These are phyloP conservation scores for Globisporangium lucens DNA, from an alignment of 352 stramenopile genomes.

Conservation along the genomic window DNA sequence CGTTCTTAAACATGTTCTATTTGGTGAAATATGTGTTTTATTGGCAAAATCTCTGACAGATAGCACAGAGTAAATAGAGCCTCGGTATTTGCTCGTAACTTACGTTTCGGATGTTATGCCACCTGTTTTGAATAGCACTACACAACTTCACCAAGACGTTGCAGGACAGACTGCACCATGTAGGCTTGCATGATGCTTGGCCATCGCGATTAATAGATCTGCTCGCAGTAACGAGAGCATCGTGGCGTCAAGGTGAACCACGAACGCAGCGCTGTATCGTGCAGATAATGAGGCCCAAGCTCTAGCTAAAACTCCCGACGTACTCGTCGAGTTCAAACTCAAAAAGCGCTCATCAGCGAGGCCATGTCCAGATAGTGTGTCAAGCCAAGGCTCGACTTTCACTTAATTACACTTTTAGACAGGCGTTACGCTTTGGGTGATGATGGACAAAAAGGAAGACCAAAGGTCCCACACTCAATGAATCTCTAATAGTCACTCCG, in stretches of 20 bases:
- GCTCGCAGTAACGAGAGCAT: neutral
- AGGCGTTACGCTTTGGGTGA: neutral
- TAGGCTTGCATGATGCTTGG: neutral
- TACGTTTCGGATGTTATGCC: neutral
- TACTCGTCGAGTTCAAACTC: too few species aligned
- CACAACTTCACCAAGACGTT: neutral
- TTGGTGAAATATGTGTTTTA: too few species aligned
- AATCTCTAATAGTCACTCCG: neutral
- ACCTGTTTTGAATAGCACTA: neutral
- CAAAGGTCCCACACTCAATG: neutral
- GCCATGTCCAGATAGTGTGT: neutral
- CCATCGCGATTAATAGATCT: neutral
- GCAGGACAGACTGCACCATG: neutral
- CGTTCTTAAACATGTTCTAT: too few species aligned
- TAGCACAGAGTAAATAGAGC: too few species aligned
- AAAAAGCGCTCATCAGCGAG: too few species aligned
- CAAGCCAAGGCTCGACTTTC: neutral
- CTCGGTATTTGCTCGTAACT: too few species aligned
- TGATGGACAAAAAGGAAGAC: neutral
- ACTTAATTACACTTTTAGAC: neutral
- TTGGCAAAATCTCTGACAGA: too few species aligned
- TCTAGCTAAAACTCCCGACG: too few species aligned
- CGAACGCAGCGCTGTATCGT: neutral
- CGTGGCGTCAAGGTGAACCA: neutral
- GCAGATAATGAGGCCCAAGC: too few species aligned